Percentiles rank a stretch among this genome's conserved stretches.
phyloP scores from a whole-genome alignment of 23 red algal genomes.

The Gracilaria gracilis region DNA sequence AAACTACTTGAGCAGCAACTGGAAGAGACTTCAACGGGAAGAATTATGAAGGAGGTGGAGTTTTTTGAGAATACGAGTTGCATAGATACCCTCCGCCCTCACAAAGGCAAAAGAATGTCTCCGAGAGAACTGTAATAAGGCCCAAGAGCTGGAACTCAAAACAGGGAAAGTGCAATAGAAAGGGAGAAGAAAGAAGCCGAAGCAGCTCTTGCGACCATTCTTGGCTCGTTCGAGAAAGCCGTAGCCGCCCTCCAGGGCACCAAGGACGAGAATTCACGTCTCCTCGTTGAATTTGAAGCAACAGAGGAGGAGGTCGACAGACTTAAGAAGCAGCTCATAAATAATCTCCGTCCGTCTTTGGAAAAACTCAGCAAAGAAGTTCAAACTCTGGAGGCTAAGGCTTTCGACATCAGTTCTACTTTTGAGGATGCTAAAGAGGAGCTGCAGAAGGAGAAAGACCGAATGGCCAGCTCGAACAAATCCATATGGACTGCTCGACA shows the following conservation, averaged over 20 bases:
- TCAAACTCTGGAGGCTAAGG: slow-evolving; percentile 17
- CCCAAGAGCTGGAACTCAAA: slow-evolving; percentile 56
- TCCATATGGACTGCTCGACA: slow-evolving; percentile 18
- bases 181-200: slow-evolving; percentile 49
- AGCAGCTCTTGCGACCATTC: slow-evolving; percentile 37
- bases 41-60: slow-evolving; percentile 58
- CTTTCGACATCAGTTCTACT: background rate
- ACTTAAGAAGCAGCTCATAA: slow-evolving; percentile 16
- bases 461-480: slow-evolving; percentile 31
- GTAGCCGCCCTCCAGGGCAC: background rate
- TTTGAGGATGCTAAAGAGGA: slow-evolving; percentile 48
- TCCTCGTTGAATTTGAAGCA: slow-evolving; percentile 48
- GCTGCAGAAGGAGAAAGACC: slow-evolving; percentile 30
- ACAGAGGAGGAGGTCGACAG: slow-evolving; percentile 55
- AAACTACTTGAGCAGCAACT: slow-evolving; percentile 44
- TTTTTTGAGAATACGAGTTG: slow-evolving; percentile 13
- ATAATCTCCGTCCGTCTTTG: slow-evolving; percentile 37
- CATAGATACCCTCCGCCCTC: slow-evolving; percentile 38
- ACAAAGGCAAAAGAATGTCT: slow-evolving; percentile 43
- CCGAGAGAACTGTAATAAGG: background rate
- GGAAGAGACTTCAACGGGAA: slow-evolving; percentile 45
- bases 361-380: slow-evolving; percentile 57
- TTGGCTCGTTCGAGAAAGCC: slow-evolving; percentile 8
- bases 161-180: slow-evolving; percentile 51
- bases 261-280: slow-evolving; percentile 38